Evolutionary conservation across 129 eudicot species (phyloP).

Genomic region (sunflower (Helianthus annuus)): HanXRQr2.0-SUNRISE NC_035440.2:61960059-61960558

Average conservation of each 20-base stretch:
- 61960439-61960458: slow-evolving; percentile 84
- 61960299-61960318: slow-evolving; percentile 96
- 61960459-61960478: slow-evolving; percentile 80
- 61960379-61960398: not conserved
- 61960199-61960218: too few relatives aligned
- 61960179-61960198: too few relatives aligned
- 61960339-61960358: slow-evolving; percentile 93
- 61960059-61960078: too few relatives aligned
- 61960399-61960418: slow-evolving; percentile 1
- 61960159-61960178: too few relatives aligned
- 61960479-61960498: slow-evolving; percentile 68
- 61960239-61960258: slow-evolving; percentile 16
- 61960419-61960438: not conserved
- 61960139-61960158: too few relatives aligned
- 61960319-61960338: slow-evolving; percentile 96
- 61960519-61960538: not conserved
- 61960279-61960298: slow-evolving; percentile 92
- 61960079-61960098: too few relatives aligned
- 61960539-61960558: not conserved
- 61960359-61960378: not conserved
- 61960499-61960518: slow-evolving; percentile 1
- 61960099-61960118: too few relatives aligned
- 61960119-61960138: too few relatives aligned
- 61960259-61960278: slow-evolving; percentile 73
- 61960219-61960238: slow-evolving; percentile 2